Conservation (phyloP, 495 filamentous ascomycete species). For the Parmelia sp. region DNA sequence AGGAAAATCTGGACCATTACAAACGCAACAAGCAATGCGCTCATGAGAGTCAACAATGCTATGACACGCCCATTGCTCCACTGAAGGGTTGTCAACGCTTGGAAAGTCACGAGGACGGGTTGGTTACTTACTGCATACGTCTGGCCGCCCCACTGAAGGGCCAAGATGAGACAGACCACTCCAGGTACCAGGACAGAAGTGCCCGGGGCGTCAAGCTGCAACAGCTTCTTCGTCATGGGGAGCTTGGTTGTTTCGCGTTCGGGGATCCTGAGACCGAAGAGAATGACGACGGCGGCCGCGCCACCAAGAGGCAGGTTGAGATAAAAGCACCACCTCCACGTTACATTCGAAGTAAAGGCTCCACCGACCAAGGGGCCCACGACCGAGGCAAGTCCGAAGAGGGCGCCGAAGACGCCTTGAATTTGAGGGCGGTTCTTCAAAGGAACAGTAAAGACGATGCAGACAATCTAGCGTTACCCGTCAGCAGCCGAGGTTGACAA, state of each 20-base stretch:
- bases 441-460: constrained; percentile 29
- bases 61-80: constrained; percentile 50
- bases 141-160: constrained; percentile 40
- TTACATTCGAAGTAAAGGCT: constrained; percentile 36
- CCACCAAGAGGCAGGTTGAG: constrained; percentile 45
- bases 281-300: constrained; percentile 27
- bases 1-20: constrained; percentile 39
- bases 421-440: constrained; percentile 23
- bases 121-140: constrained; percentile 32
- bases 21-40: constrained; percentile 40
- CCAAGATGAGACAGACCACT: constrained; percentile 38
- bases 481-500: constrained; percentile 36
- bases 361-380: constrained; percentile 48
- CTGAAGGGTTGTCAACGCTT: constrained; percentile 39
- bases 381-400: constrained; percentile 23
- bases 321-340: constrained; percentile 50
- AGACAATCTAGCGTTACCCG: constrained; percentile 30
- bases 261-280: constrained; percentile 22
- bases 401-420: constrained; percentile 23
- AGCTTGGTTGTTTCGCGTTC: constrained; percentile 15
- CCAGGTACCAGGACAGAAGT: constrained; percentile 31
- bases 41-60: constrained; percentile 43
- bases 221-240: constrained; percentile 9
- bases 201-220: constrained; percentile 29
- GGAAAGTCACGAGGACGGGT: constrained; percentile 23